phyloP scores from a whole-genome alignment of 495 filamentous ascomycete species.

The Margaritispora aquatica region DNA sequence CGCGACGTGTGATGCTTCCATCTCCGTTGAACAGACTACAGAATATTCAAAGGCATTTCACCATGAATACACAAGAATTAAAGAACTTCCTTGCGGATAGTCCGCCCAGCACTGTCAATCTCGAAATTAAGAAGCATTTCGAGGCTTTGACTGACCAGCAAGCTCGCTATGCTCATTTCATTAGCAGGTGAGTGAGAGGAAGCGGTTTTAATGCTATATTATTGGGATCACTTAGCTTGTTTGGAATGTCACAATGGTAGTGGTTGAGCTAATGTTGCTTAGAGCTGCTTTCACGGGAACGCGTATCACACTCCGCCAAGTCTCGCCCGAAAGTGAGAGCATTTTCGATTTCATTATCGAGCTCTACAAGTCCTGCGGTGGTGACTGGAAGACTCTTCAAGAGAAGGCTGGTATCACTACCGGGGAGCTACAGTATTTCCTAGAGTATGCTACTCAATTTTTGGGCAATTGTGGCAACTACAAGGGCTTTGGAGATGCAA shows the following conservation, averaged over 20 bases:
- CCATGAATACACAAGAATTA: slow-evolving; percentile 23
- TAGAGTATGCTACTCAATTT: slow-evolving; percentile 85
- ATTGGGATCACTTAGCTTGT: too few species aligned
- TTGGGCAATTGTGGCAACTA: slow-evolving; percentile 92
- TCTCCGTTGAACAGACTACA: slow-evolving; percentile 16
- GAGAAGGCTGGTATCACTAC: slow-evolving; percentile 63
- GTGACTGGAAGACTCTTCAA: slow-evolving; percentile 71
- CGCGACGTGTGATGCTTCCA: slow-evolving; percentile 6
- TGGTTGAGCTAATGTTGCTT: slow-evolving; percentile 5
- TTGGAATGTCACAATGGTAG: too few species aligned
- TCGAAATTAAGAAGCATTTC: slow-evolving; percentile 88
- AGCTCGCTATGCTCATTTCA: slow-evolving; percentile 88
- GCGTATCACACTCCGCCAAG: slow-evolving; percentile 79
- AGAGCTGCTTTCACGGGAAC: slow-evolving; percentile 83
- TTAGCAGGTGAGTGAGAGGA: slow-evolving; percentile 59
- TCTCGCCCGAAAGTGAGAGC: slow-evolving; percentile 81
- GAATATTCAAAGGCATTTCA: slow-evolving; percentile 17
- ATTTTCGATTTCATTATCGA: slow-evolving; percentile 82
- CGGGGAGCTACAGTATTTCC: slow-evolving; percentile 64
- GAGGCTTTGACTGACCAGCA: slow-evolving; percentile 69
- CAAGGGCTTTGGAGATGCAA: slow-evolving; percentile 91
- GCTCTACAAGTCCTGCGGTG: slow-evolving; percentile 64
- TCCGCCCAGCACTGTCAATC: slow-evolving; percentile 76
- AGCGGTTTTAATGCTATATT: too few species aligned
- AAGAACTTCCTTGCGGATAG: slow-evolving; percentile 83